Evolutionary conservation across 495 filamentous ascomycete species (phyloP).

Genomic region (Aspergillus homomorphus): DNA sequence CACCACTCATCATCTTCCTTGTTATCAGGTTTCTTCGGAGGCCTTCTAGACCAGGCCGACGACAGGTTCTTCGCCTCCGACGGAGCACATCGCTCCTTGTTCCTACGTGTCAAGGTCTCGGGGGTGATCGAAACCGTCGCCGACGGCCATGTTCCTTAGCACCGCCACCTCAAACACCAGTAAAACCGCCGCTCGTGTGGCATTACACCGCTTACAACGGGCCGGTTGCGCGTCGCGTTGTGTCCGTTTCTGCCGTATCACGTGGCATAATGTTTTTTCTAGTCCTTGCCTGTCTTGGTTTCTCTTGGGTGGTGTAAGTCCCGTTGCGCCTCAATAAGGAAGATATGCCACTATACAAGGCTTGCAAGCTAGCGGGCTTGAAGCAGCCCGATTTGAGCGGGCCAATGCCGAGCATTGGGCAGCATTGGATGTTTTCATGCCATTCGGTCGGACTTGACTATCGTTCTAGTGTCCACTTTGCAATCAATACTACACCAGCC

Average conservation of each 20-base stretch:
- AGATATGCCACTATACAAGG: not conserved
- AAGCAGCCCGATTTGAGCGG: not conserved
- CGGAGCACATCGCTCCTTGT: not conserved
- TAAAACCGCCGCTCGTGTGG: not conserved
- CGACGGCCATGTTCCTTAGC: not conserved
- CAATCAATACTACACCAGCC: not conserved
- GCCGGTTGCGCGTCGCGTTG: not conserved
- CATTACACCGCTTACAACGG: not conserved
- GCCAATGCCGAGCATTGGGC: not conserved
- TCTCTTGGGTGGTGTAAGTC: not conserved
- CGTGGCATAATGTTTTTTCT: not conserved
- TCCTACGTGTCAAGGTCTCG: not conserved
- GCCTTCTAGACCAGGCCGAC: not conserved
- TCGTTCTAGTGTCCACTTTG: not conserved
- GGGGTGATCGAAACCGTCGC: not conserved
- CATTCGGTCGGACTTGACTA: not conserved
- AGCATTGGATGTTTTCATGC: not conserved
- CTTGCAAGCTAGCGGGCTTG: not conserved
- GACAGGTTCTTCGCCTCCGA: not conserved
- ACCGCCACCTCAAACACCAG: not conserved
- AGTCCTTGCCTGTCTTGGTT: not conserved
- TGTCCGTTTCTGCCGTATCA: not conserved
- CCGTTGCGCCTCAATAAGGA: not conserved
- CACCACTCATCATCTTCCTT: not conserved
- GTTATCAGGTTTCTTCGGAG: not conserved